Percentiles rank a stretch among this genome's conserved stretches.
Conservation (phyloP, 163 green algal genomes). For the Prototheca wickerhamii region DNA sequence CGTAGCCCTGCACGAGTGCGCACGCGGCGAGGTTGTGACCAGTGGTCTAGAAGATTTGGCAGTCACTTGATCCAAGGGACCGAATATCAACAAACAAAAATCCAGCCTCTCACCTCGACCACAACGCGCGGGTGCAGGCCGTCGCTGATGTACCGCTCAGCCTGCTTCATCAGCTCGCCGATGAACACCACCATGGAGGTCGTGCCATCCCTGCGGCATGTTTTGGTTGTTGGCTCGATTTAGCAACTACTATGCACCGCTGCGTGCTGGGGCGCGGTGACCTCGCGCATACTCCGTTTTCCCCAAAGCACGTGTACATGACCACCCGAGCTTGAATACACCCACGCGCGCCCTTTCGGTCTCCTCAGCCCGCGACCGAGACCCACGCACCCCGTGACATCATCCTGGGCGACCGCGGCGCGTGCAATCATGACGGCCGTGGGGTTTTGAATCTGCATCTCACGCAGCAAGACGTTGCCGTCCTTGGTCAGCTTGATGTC, state of each 20-base stretch:
- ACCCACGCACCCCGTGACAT: slow-evolving; percentile 73
- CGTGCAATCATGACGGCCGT: slow-evolving; percentile 98
- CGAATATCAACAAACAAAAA: neutral
- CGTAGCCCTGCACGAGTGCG: slow-evolving; percentile 90
- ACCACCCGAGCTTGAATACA: too few species aligned
- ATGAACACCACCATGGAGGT: slow-evolving; percentile 95
- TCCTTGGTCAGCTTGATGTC: slow-evolving; percentile 99
- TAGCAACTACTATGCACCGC: too few species aligned
- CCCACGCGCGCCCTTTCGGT: too few species aligned
- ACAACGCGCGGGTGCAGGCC: slow-evolving; percentile 91
- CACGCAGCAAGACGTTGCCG: slow-evolving; percentile 90
- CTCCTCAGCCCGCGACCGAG: too few species aligned
- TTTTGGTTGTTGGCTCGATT: too few species aligned
- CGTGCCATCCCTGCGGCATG: slow-evolving; percentile 77
- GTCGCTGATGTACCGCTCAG: slow-evolving; percentile 88
- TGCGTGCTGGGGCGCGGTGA: too few species aligned
- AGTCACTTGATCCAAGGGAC: neutral
- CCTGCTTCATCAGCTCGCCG: slow-evolving; percentile 96
- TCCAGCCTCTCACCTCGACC: slow-evolving; percentile 62
- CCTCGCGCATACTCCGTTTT: too few species aligned
- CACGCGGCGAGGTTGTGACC: too few species aligned
- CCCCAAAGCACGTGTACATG: too few species aligned
- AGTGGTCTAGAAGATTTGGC: too few species aligned
- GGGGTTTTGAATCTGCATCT: slow-evolving; percentile 99
- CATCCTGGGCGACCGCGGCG: slow-evolving; percentile 95